Evolutionary conservation across 306 rosid species (phyloP), one percentile per base, ranked within the genome.

Genomic region (Inga laurina): DNA sequence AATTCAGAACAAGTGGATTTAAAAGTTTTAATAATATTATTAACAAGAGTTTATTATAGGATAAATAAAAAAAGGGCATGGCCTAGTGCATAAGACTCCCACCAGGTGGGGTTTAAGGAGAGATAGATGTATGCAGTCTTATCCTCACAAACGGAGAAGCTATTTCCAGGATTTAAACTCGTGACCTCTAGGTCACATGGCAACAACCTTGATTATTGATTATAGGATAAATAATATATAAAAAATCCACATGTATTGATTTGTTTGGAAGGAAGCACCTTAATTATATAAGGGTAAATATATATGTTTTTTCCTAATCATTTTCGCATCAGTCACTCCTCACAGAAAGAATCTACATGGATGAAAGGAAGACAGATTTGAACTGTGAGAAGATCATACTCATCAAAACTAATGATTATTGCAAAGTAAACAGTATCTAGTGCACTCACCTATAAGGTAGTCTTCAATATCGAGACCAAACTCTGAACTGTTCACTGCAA

Each of bases 391-490:
- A 76, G 44, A 72, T 64, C 65, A 35, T 43, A 51, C 75, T 54
- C 83, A 68, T 68, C 76, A 77, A 77, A 22, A 61, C n/a, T 24
- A 4, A 37, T 74, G 21, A 68, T 69, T 35, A 43, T 51, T 45
- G 19, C 35, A 19, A 75, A 72, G 15, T 72, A 77, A 83, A 75
- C 72, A 79, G 56, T 37, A 32, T 2, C 44, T n/a, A 69, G 70
- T 61, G 78, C 76, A 83, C 98, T 90, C 78, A 93, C 98, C 98
- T 75, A 89, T 43, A 65, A 96, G 93, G 86, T 96, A 96, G 88
- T 96, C 99, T 85, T 96, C 99, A 79, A 93, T 37, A 79, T 96
- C 99, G 79, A 96, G 85, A 71, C 80, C 81, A 87, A 96, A 96
- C 66, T 92, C 99, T 15, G 88, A 86, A 80, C 84, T 84, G 80